Evolutionary conservation across 371 early-diverging fungal species (phyloP).

Genomic region (Mortierella sp.): DNA sequence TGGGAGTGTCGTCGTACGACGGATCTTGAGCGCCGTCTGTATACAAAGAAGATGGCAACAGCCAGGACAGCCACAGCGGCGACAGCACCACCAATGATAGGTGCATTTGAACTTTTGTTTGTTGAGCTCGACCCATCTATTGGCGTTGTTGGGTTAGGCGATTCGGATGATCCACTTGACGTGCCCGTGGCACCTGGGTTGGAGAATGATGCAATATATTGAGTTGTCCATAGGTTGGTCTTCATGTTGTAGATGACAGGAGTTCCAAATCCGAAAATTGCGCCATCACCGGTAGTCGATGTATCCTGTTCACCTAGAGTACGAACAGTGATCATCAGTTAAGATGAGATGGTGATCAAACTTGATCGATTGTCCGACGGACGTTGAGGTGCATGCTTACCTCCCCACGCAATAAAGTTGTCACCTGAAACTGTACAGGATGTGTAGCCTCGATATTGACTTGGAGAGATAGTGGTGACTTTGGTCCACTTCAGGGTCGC

Average conservation of each 20-base stretch:
- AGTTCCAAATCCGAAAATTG: background rate
- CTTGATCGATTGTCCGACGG: background rate
- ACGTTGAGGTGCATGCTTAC: background rate
- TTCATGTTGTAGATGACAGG: conserved; percentile 10
- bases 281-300: background rate
- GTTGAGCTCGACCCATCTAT: no score
- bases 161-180: background rate
- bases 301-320: background rate
- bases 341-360: no score
- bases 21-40: no score
- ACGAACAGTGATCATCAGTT: background rate
- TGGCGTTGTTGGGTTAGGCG: background rate
- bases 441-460: background rate
- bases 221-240: conserved; percentile 3
- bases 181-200: background rate
- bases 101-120: no score
- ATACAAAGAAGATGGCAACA: no score
- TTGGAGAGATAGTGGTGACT: background rate
- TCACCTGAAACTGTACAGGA: background rate
- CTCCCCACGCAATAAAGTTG: conserved; percentile 14
- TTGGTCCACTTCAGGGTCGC: background rate
- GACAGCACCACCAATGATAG: no score
- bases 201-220: background rate
- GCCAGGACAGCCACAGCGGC: no score
- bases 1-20: no score